phyloP scores from a whole-genome alignment of 1,284 basidiomycete species.

The Mycocalia duriaeana region DNA sequence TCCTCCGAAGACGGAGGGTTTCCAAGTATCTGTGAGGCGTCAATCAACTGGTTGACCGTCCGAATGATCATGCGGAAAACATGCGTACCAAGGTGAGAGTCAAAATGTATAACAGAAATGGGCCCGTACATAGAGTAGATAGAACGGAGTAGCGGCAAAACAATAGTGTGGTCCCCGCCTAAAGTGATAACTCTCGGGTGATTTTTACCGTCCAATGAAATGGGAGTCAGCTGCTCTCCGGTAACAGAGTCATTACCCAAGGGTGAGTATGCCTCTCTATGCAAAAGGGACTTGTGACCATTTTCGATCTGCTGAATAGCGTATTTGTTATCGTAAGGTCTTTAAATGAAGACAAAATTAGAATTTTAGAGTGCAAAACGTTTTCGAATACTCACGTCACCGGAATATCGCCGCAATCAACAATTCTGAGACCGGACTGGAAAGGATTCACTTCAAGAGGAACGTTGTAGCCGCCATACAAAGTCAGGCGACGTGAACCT shows the following conservation, averaged over 20 bases:
- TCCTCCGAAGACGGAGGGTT: slow-evolving; percentile 65
- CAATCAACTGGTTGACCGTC: not conserved
- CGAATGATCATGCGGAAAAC: slow-evolving; percentile 4
- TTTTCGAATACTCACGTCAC: slow-evolving; percentile 37
- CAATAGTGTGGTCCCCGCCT: slow-evolving; percentile 78
- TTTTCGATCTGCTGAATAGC: slow-evolving; percentile 74
- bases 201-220: slow-evolving; percentile 56
- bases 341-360: slow-evolving; percentile 28
- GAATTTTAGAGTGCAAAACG: not conserved
- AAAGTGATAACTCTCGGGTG: slow-evolving; percentile 71
- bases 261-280: slow-evolving; percentile 53
- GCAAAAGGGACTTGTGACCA: slow-evolving; percentile 58
- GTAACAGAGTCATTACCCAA: slow-evolving; percentile 57
- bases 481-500: slow-evolving; percentile 66
- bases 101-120: slow-evolving; percentile 77
- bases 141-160: slow-evolving; percentile 45
- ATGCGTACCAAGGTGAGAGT: slow-evolving; percentile 53
- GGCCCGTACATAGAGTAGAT: slow-evolving; percentile 66
- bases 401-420: slow-evolving; percentile 70
- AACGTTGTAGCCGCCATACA: slow-evolving; percentile 75
- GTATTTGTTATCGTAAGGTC: slow-evolving; percentile 63
- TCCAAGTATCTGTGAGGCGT: slow-evolving; percentile 59
- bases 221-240: slow-evolving; percentile 47
- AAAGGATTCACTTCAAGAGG: slow-evolving; percentile 68
- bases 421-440: slow-evolving; percentile 52